phyloP scores from a whole-genome alignment of 768 basidiomycete genomes.

The Amanita fuliginea region DNA sequence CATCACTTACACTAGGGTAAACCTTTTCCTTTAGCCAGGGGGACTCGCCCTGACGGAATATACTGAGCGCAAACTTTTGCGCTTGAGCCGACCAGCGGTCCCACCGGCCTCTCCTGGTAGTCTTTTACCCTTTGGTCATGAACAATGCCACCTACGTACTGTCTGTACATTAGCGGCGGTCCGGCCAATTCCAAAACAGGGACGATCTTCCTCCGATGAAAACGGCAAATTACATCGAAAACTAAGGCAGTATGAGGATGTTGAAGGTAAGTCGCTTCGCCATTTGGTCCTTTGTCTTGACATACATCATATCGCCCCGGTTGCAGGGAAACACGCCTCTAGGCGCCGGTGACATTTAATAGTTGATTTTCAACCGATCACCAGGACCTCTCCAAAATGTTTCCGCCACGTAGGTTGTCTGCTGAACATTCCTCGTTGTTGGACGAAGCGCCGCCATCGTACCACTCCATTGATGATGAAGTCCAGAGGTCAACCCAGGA shows the following conservation, averaged over 20 bases:
- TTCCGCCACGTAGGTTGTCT: slow-evolving; percentile 25
- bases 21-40: no score
- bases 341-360: slow-evolving; percentile 15
- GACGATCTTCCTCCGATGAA: slow-evolving; percentile 24
- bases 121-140: no score
- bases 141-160: background rate
- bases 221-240: slow-evolving; percentile 31
- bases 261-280: slow-evolving; percentile 25
- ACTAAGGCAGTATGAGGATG: slow-evolving; percentile 13
- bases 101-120: no score
- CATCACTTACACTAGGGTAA: background rate
- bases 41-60: no score
- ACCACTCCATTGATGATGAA: slow-evolving; percentile 32
- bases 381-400: slow-evolving; percentile 26
- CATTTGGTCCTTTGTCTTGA: slow-evolving; percentile 19
- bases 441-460: slow-evolving; percentile 34
- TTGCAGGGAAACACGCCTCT: slow-evolving; percentile 18
- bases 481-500: slow-evolving; percentile 7
- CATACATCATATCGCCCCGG: slow-evolving; percentile 16
- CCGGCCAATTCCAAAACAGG: slow-evolving; percentile 21
- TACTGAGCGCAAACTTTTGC: no score
- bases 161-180: slow-evolving; percentile 13
- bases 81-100: no score
- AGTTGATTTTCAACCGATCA: slow-evolving; percentile 8
- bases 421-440: slow-evolving; percentile 51